These are phyloP conservation scores for Stephanodiscus triporus DNA, from an alignment of 108 stramenopile species.

Conservation along the genomic window DNA sequence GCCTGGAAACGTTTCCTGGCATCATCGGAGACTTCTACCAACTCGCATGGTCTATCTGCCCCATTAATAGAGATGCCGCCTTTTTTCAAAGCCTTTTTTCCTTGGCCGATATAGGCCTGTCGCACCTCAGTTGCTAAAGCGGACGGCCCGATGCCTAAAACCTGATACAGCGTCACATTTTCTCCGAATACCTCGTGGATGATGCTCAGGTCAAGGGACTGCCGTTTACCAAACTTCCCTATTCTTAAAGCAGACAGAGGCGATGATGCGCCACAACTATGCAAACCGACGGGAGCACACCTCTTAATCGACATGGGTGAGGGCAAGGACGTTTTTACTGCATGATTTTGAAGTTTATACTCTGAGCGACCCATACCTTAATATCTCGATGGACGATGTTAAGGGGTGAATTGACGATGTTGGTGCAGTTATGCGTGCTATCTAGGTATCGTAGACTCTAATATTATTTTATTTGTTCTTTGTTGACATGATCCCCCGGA, in stretches of 20 bases:
- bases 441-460: too few species aligned
- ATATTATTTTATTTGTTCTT: too few species aligned
- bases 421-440: too few species aligned
- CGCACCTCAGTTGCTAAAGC: slow-evolving; percentile 15
- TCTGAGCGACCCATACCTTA: too few species aligned
- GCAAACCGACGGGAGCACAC: too few species aligned
- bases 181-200: slow-evolving; percentile 27
- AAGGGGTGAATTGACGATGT: too few species aligned
- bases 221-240: slow-evolving; percentile 13
- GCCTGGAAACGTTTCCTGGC: slow-evolving; percentile 39
- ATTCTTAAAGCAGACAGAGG: slow-evolving; percentile 29
- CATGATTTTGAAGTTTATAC: too few species aligned
- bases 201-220: slow-evolving; percentile 4
- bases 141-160: slow-evolving; percentile 15
- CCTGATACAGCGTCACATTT: slow-evolving; percentile 20
- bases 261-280: not conserved
- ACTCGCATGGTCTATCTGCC: not conserved
- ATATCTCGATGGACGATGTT: too few species aligned
- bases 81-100: slow-evolving; percentile 19
- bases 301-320: too few species aligned
- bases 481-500: too few species aligned
- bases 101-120: slow-evolving; percentile 27
- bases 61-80: slow-evolving; percentile 3
- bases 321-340: too few species aligned
- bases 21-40: slow-evolving; percentile 22